These are phyloP conservation scores for Fragaria iinumae DNA, from an alignment of 306 rosid species.

Conservation along the genomic window DNA sequence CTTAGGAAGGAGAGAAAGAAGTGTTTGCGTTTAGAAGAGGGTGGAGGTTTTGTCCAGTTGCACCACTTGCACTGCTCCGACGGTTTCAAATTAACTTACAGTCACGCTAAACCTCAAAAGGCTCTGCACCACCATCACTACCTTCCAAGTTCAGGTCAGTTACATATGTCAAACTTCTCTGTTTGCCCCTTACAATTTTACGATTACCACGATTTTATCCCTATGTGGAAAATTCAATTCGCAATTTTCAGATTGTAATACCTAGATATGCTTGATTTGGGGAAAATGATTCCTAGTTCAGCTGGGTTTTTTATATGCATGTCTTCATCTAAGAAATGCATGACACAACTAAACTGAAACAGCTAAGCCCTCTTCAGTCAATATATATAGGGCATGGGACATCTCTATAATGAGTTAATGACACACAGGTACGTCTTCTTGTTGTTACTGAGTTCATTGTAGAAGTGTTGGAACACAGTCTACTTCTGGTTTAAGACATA, in stretches of 20 bases:
- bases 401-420: neutral
- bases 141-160: neutral
- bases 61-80: neutral
- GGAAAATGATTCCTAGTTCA: neutral
- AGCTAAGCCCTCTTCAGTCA: neutral
- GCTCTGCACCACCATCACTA: neutral
- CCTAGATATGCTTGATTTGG: neutral
- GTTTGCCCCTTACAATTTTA: too few species aligned
- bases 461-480: neutral
- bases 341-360: neutral
- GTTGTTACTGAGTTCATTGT: neutral
- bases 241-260: neutral
- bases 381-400: neutral
- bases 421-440: neutral
- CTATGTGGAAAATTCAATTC: neutral
- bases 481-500: neutral
- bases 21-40: neutral
- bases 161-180: neutral
- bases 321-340: neutral
- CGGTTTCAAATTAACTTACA: neutral
- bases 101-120: neutral
- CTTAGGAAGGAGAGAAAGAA: neutral
- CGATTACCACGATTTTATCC: neutral
- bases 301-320: neutral
- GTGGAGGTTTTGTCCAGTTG: neutral